phyloP scores from a whole-genome alignment of 169 alveolate species.

The Plasmodium berghei region DNA sequence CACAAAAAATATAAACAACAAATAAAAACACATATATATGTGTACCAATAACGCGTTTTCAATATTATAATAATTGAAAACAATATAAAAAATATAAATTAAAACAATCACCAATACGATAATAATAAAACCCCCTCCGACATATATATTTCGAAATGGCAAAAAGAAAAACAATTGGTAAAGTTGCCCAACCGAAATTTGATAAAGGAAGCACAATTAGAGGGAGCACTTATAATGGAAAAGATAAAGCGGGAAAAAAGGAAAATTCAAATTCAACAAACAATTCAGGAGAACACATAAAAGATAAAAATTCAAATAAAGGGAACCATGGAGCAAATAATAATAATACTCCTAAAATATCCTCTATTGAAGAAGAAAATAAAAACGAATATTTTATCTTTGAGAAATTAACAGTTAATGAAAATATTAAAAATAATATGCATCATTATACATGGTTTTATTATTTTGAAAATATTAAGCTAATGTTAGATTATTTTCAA shows the following conservation, averaged over 20 bases:
- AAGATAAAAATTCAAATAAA: slow-evolving; percentile 10
- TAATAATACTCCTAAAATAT: neutral
- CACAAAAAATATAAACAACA: too few relatives aligned
- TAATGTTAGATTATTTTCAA: slow-evolving; percentile 45
- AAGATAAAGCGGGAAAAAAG: slow-evolving; percentile 3
- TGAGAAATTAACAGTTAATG: slow-evolving; percentile 46
- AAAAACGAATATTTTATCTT: slow-evolving; percentile 35
- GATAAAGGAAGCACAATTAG: slow-evolving; percentile 12
- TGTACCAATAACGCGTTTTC: too few relatives aligned
- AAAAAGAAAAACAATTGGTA: slow-evolving; percentile 30
- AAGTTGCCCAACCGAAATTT: slow-evolving; percentile 14
- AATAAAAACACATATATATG: too few relatives aligned
- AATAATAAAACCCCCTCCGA: neutral
- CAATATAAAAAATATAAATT: neutral
- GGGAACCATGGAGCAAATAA: neutral
- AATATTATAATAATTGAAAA: neutral
- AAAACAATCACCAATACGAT: neutral
- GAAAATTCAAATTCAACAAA: slow-evolving; percentile 6
- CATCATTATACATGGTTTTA: slow-evolving; percentile 60
- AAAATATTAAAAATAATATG: slow-evolving; percentile 29
- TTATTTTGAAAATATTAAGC: slow-evolving; percentile 50
- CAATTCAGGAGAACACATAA: neutral
- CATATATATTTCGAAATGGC: slow-evolving; percentile 12
- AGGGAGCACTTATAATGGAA: slow-evolving; percentile 16
- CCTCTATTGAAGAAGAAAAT: slow-evolving; percentile 9